These are phyloP conservation scores for Fusarium stilboides DNA, from an alignment of 2,329 filamentous ascomycete genomes.

Conservation along the genomic window DNA sequence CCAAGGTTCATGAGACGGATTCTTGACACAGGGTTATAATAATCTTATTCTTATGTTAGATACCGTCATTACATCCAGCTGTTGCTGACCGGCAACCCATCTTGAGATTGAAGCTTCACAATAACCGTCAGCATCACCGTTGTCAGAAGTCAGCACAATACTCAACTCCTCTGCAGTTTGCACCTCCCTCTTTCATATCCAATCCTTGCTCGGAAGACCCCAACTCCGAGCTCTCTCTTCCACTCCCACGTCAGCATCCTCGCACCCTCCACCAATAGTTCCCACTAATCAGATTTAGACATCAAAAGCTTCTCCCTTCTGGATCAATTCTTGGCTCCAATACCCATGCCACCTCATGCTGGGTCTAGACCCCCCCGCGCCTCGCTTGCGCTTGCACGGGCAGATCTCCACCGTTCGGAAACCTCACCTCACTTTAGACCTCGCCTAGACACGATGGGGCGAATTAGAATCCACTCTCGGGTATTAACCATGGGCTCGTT, in stretches of 20 bases:
- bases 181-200: constrained; percentile 14
- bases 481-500: constrained; percentile 35
- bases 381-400: constrained; percentile 26
- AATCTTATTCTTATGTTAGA: not conserved
- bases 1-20: too few species aligned
- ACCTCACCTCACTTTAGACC: constrained; percentile 27
- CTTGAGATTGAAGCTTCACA: not conserved
- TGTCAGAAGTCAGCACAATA: too few species aligned
- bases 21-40: too few species aligned
- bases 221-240: constrained; percentile 29
- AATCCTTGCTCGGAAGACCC: constrained; percentile 28
- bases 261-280: constrained; percentile 8
- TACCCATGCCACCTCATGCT: not conserved
- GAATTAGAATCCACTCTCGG: constrained; percentile 25
- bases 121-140: too few species aligned
- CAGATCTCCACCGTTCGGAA: constrained; percentile 16
- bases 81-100: not conserved
- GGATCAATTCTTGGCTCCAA: constrained; percentile 22
- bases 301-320: constrained; percentile 22
- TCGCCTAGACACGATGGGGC: constrained; percentile 22
- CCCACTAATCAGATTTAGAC: constrained; percentile 30
- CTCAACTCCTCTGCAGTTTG: not conserved
- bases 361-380: constrained; percentile 40
- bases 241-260: constrained; percentile 29
- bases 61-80: not conserved